Percentiles rank a stretch among this genome's conserved stretches.
phyloP scores from a whole-genome alignment of 306 rosid species.

The Acacia acuminata region DNA sequence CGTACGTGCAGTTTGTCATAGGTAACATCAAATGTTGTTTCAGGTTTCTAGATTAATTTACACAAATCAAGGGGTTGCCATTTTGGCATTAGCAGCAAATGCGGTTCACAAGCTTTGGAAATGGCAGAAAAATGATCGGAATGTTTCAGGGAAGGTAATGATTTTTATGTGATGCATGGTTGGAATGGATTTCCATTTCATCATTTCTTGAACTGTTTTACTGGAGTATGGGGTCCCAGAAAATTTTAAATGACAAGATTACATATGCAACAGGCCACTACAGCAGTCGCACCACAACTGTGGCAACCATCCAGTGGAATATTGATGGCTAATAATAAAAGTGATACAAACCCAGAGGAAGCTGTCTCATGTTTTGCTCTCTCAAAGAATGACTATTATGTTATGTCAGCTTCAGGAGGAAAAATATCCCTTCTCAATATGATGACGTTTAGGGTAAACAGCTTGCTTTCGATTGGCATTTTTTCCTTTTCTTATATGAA shows the following conservation, averaged over 20 bases:
- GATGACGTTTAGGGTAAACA: conserved; percentile 96
- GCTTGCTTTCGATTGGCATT: conserved; percentile 19
- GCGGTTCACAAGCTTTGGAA: conserved; percentile 99
- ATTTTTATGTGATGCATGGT: conserved; percentile 16
- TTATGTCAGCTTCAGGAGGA: conserved; percentile 99
- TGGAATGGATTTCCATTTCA: conserved; percentile 31
- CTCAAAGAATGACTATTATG: conserved; percentile 95
- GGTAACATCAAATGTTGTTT: conserved; percentile 26
- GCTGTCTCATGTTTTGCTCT: conserved; percentile 97
- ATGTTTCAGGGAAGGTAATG: conserved; percentile 59
- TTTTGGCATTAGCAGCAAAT: conserved; percentile 95
- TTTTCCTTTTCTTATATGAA: conserved; percentile 1
- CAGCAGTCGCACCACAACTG: conserved; percentile 71
- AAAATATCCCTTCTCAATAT: conserved; percentile 97
- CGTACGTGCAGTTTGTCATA: not conserved
- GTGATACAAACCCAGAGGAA: conserved; percentile 92
- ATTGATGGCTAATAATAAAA: conserved; percentile 91
- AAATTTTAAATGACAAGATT: conserved; percentile 39
- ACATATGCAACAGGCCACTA: conserved; percentile 65
- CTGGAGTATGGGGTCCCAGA: not conserved
- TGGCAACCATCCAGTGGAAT: conserved; percentile 99
- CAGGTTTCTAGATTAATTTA: conserved; percentile 97
- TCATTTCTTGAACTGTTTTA: conserved; percentile 4
- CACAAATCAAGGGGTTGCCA: conserved; percentile 88
- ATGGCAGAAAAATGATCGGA: conserved; percentile 95